Evolutionary conservation across 2,329 filamentous ascomycete genomes (phyloP).

Genomic region (Ilyonectria mors-panacis): DNA sequence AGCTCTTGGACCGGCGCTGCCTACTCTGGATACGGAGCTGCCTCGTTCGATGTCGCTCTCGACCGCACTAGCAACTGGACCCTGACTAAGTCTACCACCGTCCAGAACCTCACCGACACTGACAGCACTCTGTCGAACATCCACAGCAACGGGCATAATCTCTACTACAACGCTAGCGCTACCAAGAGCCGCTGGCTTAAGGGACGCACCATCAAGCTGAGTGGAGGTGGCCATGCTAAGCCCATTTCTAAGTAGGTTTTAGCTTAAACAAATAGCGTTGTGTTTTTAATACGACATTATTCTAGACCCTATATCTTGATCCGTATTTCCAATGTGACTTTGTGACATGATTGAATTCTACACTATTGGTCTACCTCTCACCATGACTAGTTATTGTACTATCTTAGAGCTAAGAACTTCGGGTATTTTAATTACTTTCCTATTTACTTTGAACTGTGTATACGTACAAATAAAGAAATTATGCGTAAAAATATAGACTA

Average conservation of each 20-base stretch:
- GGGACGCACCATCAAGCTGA: constrained; percentile 15
- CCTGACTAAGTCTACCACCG: constrained; percentile 18
- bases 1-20: constrained; percentile 21
- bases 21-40: constrained; percentile 24
- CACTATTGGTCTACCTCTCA: too few species aligned
- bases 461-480: too few species aligned
- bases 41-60: constrained; percentile 18
- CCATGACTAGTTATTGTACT: too few species aligned
- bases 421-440: too few species aligned
- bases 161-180: constrained; percentile 28
- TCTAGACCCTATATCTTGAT: background rate
- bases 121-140: constrained; percentile 28
- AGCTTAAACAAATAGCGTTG: constrained; percentile 8
- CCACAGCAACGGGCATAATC: constrained; percentile 19
- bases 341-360: background rate
- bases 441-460: background rate
- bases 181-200: constrained; percentile 27
- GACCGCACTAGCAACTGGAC: constrained; percentile 25
- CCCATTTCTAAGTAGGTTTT: constrained; percentile 18
- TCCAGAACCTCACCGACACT: constrained; percentile 24
- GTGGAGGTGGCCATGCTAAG: constrained; percentile 22
- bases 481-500: background rate
- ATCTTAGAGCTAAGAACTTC: too few species aligned
- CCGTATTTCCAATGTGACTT: background rate
- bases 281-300: constrained; percentile 2